A percentile compares a stretch with the other conserved stretches of the same genome.
phyloP scores from a whole-genome alignment of 1,139 yeast species.

The Pneumocystis sp. region DNA sequence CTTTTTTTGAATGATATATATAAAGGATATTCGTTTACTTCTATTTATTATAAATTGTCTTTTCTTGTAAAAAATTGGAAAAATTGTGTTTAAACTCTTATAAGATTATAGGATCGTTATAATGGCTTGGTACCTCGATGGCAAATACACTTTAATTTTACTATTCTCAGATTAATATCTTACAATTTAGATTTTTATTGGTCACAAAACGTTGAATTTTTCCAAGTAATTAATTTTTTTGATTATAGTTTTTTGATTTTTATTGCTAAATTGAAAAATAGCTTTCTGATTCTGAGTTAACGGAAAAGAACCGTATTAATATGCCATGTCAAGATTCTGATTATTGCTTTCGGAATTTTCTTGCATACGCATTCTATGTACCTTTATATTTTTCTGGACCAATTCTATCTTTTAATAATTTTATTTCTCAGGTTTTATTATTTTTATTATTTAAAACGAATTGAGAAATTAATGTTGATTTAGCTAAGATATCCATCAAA shows the following conservation, averaged over 20 bases:
- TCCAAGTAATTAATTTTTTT: not conserved
- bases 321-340: conserved; percentile 47
- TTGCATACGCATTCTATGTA: conserved; percentile 67
- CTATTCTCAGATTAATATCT: conserved; percentile 68
- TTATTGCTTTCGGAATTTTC: conserved; percentile 47
- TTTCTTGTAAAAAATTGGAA: conserved; percentile 28
- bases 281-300: conserved; percentile 20
- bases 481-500: conserved; percentile 27
- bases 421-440: conserved; percentile 47
- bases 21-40: conserved; percentile 40
- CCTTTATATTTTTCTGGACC: conserved; percentile 96
- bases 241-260: not conserved
- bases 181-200: conserved; percentile 55
- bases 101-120: conserved; percentile 15
- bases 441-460: conserved; percentile 25
- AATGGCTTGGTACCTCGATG: conserved; percentile 70
- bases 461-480: conserved; percentile 13
- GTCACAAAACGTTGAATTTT: conserved; percentile 2
- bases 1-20: conserved; percentile 63
- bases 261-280: conserved; percentile 7
- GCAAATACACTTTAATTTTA: conserved; percentile 92
- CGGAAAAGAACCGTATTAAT: conserved; percentile 53
- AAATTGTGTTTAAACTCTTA: not conserved
- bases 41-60: conserved; percentile 26
- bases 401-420: conserved; percentile 81